A percentile compares a stretch with the other conserved stretches of the same genome.
phyloP scores from a whole-genome alignment of 2,329 filamentous ascomycete species.

The Furcasterigmium sp. region DNA sequence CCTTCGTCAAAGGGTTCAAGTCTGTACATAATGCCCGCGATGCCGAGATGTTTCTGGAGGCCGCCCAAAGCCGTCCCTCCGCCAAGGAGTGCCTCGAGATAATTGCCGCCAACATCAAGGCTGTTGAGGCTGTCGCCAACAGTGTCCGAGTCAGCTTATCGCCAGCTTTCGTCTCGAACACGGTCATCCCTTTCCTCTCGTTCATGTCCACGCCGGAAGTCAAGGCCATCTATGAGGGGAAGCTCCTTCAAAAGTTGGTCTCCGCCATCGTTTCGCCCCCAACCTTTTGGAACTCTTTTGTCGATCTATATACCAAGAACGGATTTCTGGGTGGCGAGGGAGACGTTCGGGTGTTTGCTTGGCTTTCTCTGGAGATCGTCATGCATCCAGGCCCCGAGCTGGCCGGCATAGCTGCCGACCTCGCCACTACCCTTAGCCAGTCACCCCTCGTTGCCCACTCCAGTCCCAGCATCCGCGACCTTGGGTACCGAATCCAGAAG shows the following conservation, averaged over 20 bases:
- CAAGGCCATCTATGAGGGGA: conserved; percentile 43
- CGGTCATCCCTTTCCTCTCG: conserved; percentile 27
- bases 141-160: conserved; percentile 17
- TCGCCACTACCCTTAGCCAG: conserved; percentile 18
- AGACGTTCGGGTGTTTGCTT: conserved; percentile 32
- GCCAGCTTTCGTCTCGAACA: conserved; percentile 21
- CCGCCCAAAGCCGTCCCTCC: conserved; percentile 10
- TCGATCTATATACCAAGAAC: conserved; percentile 21
- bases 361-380: conserved; percentile 44
- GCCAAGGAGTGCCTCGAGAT: conserved; percentile 20
- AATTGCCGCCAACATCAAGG: conserved; percentile 15
- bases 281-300: conserved; percentile 46
- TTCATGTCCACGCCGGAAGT: conserved; percentile 36
- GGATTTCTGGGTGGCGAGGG: conserved; percentile 16
- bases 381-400: conserved; percentile 22
- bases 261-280: conserved; percentile 42
- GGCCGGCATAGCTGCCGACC: conserved; percentile 13
- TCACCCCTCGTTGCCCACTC: conserved; percentile 18
- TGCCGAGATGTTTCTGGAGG: conserved; percentile 21
- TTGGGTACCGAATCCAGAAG: conserved; percentile 32
- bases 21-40: conserved; percentile 7
- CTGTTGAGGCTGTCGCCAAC: conserved; percentile 15
- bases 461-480: conserved; percentile 15
- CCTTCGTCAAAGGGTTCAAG: conserved; percentile 9
- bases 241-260: conserved; percentile 41